Percentiles rank a stretch among this genome's conserved stretches.
Evolutionary conservation across 139 green algal genomes (phyloP).

Genomic region (Pleodorina starrii): DNA sequence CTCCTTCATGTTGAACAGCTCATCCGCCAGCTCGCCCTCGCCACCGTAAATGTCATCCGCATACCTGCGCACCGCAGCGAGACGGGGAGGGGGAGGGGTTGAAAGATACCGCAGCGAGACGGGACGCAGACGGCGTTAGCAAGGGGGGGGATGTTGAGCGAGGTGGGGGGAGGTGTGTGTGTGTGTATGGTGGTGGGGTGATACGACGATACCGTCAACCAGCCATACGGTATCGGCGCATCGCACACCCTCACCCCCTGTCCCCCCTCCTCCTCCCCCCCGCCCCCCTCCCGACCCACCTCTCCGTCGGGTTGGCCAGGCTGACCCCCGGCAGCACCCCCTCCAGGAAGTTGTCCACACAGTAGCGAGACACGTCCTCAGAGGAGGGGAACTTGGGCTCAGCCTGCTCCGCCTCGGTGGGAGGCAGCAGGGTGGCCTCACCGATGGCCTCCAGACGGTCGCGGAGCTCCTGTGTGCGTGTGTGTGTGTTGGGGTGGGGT

Average conservation of each 20-base stretch:
- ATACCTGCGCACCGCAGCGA: constrained; percentile 39
- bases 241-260: constrained; percentile 23
- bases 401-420: constrained; percentile 23
- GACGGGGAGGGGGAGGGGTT: too few relatives aligned
- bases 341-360: constrained; percentile 54
- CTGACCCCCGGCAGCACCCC: constrained; percentile 59
- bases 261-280: background rate
- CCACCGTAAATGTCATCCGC: constrained; percentile 57
- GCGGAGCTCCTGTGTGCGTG: constrained; percentile 35
- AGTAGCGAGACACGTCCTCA: constrained; percentile 7
- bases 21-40: constrained; percentile 3
- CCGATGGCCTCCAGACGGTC: constrained; percentile 34
- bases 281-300: background rate
- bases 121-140: too few relatives aligned
- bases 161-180: too few relatives aligned
- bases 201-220: too few relatives aligned
- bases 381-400: background rate
- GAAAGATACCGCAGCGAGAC: too few relatives aligned
- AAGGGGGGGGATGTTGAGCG: too few relatives aligned
- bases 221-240: too few relatives aligned
- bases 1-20: background rate
- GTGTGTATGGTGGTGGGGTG: too few relatives aligned
- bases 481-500: background rate
- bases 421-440: constrained; percentile 44
- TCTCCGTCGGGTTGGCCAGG: constrained; percentile 34